Evolutionary conservation across 225 moss, liverwort and hornwort species (phyloP).

Genomic region (Polytrichum formosum): DNA sequence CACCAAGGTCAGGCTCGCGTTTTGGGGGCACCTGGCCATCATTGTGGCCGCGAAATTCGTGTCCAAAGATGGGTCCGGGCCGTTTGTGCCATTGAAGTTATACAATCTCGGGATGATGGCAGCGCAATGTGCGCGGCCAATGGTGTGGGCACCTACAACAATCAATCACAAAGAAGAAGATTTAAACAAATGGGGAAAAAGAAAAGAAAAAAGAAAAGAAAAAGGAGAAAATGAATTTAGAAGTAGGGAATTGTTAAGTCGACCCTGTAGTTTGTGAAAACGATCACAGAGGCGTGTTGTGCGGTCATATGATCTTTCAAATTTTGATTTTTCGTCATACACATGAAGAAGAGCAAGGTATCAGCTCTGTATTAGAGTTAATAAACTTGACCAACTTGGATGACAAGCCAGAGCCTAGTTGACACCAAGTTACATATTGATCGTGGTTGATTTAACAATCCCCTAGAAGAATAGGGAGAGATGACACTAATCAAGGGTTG

Average conservation of each 20-base stretch:
- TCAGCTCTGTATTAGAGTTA: too few species aligned
- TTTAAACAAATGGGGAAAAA: not conserved
- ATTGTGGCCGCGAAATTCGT: not conserved
- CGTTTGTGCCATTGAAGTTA: slow-evolving; percentile 20
- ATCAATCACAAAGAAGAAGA: not conserved
- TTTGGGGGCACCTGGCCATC: slow-evolving; percentile 16
- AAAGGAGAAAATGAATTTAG: not conserved
- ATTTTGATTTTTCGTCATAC: too few species aligned
- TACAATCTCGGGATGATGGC: slow-evolving; percentile 13
- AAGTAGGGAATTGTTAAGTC: too few species aligned
- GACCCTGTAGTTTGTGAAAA: too few species aligned
- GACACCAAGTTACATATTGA: too few species aligned
- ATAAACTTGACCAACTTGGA: too few species aligned
- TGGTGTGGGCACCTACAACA: slow-evolving; percentile 44
- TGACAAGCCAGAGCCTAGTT: too few species aligned
- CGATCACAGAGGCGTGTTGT: too few species aligned
- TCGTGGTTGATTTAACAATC: too few species aligned
- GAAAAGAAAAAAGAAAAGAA: not conserved
- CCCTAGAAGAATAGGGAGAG: not conserved
- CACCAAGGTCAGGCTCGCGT: not conserved
- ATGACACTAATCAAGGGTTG: too few species aligned
- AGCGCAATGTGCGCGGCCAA: slow-evolving; percentile 31
- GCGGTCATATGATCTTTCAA: too few species aligned
- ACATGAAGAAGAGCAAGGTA: too few species aligned
- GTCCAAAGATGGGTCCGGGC: slow-evolving; percentile 18